A percentile compares a stretch with the other conserved stretches of the same genome.
phyloP scores from a whole-genome alignment of 2,329 filamentous ascomycete species.

The Alternaria triticimaculans region DNA sequence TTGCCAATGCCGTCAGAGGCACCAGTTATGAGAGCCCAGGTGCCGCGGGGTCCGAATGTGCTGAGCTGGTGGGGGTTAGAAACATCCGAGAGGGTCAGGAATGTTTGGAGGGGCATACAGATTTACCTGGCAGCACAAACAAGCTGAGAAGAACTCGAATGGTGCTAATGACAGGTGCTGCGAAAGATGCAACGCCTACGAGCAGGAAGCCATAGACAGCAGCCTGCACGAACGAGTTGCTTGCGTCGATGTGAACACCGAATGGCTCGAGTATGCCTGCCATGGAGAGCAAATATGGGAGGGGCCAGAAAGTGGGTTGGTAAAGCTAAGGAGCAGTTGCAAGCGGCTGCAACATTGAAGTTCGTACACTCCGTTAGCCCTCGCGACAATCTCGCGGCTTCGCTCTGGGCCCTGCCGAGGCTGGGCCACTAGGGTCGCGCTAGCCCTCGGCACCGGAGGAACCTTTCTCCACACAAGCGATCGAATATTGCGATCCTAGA shows the following conservation, averaged over 20 bases:
- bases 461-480: conserved; percentile 15
- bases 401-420: conserved; percentile 14
- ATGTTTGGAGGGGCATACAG: conserved; percentile 42
- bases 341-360: neutral
- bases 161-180: conserved; percentile 53
- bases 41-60: conserved; percentile 88
- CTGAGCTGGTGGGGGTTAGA: conserved; percentile 64
- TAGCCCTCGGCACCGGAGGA: conserved; percentile 13
- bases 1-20: conserved; percentile 97
- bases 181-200: conserved; percentile 39
- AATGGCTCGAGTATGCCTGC: conserved; percentile 30
- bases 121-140: conserved; percentile 57
- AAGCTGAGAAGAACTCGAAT: conserved; percentile 56
- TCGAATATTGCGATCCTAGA: conserved; percentile 18
- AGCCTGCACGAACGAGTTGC: conserved; percentile 35
- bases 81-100: conserved; percentile 9
- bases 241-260: conserved; percentile 43
- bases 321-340: neutral
- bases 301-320: neutral
- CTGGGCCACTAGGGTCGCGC: conserved; percentile 9
- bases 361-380: neutral
- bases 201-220: conserved; percentile 38
- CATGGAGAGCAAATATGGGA: conserved; percentile 8
- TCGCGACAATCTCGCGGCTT: neutral
- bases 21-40: conserved; percentile 93